Evolutionary conservation across 2,329 filamentous ascomycete species (phyloP).

Genomic region (Talaromyces sp.): DNA sequence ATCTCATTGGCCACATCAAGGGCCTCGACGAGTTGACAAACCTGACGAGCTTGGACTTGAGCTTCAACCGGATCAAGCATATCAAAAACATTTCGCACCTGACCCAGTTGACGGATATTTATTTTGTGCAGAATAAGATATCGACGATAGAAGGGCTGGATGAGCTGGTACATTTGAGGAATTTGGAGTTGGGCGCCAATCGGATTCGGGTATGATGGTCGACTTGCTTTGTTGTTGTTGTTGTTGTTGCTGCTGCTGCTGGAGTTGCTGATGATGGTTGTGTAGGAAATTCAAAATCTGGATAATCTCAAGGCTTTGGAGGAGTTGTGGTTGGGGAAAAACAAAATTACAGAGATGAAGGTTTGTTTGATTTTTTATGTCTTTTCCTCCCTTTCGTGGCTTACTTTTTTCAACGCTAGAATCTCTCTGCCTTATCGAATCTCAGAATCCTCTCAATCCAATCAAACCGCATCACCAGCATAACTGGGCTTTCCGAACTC

Average conservation of each 20-base stretch:
- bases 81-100: constrained; percentile 85
- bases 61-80: constrained; percentile 99
- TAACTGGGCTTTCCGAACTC: constrained; percentile 70
- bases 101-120: constrained; percentile 73
- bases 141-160: constrained; percentile 79
- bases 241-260: not conserved
- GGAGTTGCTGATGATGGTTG: constrained; percentile 7
- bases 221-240: not conserved
- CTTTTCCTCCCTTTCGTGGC: not conserved
- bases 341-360: constrained; percentile 83
- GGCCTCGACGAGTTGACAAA: constrained; percentile 73
- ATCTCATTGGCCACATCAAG: constrained; percentile 81
- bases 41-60: constrained; percentile 78
- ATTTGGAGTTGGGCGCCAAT: constrained; percentile 89
- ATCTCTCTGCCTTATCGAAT: constrained; percentile 69
- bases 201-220: constrained; percentile 59
- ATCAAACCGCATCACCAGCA: constrained; percentile 80
- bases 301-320: constrained; percentile 73
- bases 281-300: constrained; percentile 73
- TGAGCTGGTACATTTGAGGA: constrained; percentile 67
- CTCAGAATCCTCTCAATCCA: constrained; percentile 89
- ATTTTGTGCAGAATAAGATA: constrained; percentile 94
- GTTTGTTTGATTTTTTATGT: constrained; percentile 28
- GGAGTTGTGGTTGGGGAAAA: constrained; percentile 91
- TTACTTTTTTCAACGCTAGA: constrained; percentile 27